A percentile compares a stretch with the other conserved stretches of the same genome.
These are phyloP conservation scores for Trichosporon inkin DNA, from an alignment of 1,284 basidiomycete genomes.

Conservation along the genomic window DNA sequence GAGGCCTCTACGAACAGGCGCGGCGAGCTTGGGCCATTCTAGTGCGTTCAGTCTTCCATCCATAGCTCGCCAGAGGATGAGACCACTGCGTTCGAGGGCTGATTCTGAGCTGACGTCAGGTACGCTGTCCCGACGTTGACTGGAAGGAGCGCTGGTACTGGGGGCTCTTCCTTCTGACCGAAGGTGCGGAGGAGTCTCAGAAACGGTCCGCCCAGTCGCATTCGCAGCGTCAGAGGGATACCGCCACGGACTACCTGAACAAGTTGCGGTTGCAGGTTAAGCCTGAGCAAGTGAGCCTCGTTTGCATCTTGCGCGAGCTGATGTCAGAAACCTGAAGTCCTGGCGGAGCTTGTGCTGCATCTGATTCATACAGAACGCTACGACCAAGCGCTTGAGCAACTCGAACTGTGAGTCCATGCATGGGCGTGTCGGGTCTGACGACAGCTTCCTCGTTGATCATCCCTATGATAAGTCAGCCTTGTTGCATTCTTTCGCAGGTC, in stretches of 20 bases:
- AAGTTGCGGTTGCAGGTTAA: constrained; percentile 28
- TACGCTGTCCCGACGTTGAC: constrained; percentile 73
- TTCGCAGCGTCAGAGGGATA: constrained; percentile 1
- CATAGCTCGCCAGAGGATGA: no score
- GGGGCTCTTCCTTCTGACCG: constrained; percentile 53
- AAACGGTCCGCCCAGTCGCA: background rate
- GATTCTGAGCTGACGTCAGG: constrained; percentile 28
- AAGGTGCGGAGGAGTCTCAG: constrained; percentile 12
- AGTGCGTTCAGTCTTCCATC: constrained; percentile 38
- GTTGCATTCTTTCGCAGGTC: constrained; percentile 74
- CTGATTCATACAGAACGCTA: constrained; percentile 60
- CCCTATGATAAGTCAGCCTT: constrained; percentile 76
- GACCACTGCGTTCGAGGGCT: no score
- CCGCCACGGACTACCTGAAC: background rate
- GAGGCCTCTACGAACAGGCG: constrained; percentile 64
- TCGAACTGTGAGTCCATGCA: constrained; percentile 66
- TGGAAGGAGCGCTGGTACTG: constrained; percentile 73
- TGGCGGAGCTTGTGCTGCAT: constrained; percentile 68
- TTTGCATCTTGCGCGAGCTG: constrained; percentile 8
- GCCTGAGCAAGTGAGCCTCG: constrained; percentile 29
- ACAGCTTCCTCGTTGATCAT: constrained; percentile 73
- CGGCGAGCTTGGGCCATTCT: constrained; percentile 73
- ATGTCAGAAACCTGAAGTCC: constrained; percentile 63
- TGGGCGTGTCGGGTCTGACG: constrained; percentile 10
- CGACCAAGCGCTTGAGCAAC: constrained; percentile 70